Percentiles rank a stretch among this genome's conserved stretches.
Conservation (phyloP, 164 flowering plant genomes). For the Tetrastigma voinierianum region DNA sequence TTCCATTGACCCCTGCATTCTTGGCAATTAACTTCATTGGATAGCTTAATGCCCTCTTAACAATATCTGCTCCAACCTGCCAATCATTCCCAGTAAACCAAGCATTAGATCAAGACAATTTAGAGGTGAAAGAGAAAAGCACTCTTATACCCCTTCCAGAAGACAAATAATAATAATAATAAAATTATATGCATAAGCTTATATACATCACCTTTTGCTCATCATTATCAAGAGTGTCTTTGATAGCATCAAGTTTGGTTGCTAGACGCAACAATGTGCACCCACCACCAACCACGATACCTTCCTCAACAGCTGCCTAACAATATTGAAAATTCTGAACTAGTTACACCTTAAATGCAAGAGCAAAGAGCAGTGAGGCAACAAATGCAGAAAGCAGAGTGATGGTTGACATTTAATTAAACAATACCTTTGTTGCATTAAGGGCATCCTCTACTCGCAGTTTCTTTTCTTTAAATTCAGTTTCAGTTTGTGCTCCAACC, state of each 20-base stretch:
- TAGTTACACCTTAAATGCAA: background rate
- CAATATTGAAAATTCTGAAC: conserved; percentile 1
- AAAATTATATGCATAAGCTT: no score
- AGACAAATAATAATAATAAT: background rate
- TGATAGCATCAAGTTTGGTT: conserved; percentile 63
- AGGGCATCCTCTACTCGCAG: conserved; percentile 98
- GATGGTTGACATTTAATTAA: background rate
- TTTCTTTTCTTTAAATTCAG: conserved; percentile 94
- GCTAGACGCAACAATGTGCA: conserved; percentile 60
- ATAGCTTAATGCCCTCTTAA: conserved; percentile 85
- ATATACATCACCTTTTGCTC: conserved; percentile 47
- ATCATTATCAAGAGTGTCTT: conserved; percentile 49
- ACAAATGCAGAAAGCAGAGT: no score
- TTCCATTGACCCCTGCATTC: conserved; percentile 98
- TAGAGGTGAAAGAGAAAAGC: no score
- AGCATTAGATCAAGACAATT: no score
- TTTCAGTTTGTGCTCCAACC: conserved; percentile 99
- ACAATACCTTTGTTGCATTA: conserved; percentile 88
- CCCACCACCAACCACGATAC: conserved; percentile 71
- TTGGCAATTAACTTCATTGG: conserved; percentile 94
- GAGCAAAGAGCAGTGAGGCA: background rate
- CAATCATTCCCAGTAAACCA: background rate
- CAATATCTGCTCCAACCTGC: conserved; percentile 99
- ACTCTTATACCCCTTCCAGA: background rate
- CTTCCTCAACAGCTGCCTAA: conserved; percentile 79